Percentiles rank a stretch among this genome's conserved stretches.
Conservation (phyloP, 257 asterid species). For the Nemophila menziesii region DNA sequence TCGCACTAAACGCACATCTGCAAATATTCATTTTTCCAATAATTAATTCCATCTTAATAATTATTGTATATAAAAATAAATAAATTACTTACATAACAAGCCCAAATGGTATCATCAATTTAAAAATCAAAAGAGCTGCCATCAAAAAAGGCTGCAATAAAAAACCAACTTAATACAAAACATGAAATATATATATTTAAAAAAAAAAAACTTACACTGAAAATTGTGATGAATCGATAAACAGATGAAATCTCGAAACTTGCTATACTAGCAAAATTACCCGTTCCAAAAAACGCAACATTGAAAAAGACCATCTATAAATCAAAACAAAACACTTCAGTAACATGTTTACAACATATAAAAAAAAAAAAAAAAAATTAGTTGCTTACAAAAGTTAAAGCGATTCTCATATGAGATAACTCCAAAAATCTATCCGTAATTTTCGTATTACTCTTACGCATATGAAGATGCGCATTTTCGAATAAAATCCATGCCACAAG, state of each 20-base stretch:
- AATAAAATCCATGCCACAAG: constrained; percentile 87
- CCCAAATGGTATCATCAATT: constrained; percentile 63
- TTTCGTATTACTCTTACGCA: constrained; percentile 27
- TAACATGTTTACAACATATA: neutral
- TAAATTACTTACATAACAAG: constrained; percentile 70
- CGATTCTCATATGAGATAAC: constrained; percentile 74
- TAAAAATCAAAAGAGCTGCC: constrained; percentile 93
- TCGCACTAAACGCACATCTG: constrained; percentile 84
- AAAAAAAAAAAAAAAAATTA: neutral
- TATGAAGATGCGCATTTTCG: constrained; percentile 52
- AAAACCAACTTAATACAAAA: constrained; percentile 8
- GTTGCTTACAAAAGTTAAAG: constrained; percentile 72
- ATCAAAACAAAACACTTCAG: neutral
- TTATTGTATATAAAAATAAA: constrained; percentile 1
- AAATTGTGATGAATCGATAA: constrained; percentile 88
- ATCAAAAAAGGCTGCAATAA: constrained; percentile 87
- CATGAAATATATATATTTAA: constrained; percentile 5
- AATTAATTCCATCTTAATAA: too few species aligned
- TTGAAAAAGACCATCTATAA: constrained; percentile 89
- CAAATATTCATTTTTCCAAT: too few species aligned
- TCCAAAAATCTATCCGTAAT: constrained; percentile 46
- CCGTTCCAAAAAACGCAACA: constrained; percentile 96
- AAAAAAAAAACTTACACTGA: constrained; percentile 55
- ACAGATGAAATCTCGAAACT: constrained; percentile 97
- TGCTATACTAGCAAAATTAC: constrained; percentile 93